Evolutionary conservation across 768 basidiomycete species (phyloP).

Genomic region (Leccinum uliginosum): DNA sequence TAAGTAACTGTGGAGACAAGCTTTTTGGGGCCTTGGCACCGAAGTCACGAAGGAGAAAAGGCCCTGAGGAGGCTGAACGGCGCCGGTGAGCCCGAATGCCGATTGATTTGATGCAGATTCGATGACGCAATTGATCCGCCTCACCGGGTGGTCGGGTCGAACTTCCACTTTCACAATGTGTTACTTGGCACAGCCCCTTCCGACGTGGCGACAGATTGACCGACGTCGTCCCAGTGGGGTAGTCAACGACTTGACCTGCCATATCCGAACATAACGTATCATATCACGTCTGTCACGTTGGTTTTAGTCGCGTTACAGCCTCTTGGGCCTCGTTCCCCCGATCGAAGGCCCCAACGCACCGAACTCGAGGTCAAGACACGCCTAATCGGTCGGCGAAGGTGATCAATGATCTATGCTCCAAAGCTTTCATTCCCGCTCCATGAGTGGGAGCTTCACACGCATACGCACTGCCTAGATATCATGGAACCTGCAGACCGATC

Average conservation of each 20-base stretch:
- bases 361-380: neutral
- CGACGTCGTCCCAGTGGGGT: neutral
- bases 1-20: neutral
- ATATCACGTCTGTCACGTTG: neutral
- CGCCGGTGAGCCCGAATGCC: neutral
- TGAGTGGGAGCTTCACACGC: too few relatives aligned
- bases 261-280: neutral
- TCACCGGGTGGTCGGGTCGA: neutral
- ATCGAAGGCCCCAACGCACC: neutral
- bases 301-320: neutral
- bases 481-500: neutral
- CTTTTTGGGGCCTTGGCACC: neutral
- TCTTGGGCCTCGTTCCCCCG: neutral
- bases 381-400: neutral
- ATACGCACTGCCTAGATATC: neutral
- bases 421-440: neutral
- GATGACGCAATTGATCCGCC: neutral
- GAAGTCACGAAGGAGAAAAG: neutral
- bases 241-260: neutral
- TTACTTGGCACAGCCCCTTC: neutral
- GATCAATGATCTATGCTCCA: neutral
- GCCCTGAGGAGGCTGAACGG: too few relatives aligned
- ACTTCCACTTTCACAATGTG: neutral
- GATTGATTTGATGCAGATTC: neutral
- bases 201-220: neutral